These are phyloP conservation scores for Cyclocybe cylindracea DNA, from an alignment of 768 basidiomycete genomes.

Conservation along the genomic window DNA sequence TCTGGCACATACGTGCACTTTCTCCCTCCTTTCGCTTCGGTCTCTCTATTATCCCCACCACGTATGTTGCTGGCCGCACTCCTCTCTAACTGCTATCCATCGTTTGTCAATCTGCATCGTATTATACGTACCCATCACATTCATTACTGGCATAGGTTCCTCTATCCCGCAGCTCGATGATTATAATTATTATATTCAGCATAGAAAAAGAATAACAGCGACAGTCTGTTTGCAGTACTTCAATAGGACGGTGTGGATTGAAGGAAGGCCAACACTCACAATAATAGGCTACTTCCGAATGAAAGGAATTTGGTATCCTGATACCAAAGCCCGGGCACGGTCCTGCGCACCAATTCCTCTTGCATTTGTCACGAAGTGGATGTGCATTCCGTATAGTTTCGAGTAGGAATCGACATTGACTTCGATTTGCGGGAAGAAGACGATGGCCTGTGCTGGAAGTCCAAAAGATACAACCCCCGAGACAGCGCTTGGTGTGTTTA, in stretches of 20 bases:
- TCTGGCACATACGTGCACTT: background rate
- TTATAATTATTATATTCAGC: background rate
- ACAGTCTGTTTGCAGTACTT: background rate
- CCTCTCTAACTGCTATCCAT: slow-evolving; percentile 10
- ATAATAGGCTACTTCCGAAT: slow-evolving; percentile 35
- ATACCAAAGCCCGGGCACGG: slow-evolving; percentile 80
- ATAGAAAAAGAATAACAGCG: slow-evolving; percentile 6
- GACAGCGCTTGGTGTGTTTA: slow-evolving; percentile 74
- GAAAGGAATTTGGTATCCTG: slow-evolving; percentile 94
- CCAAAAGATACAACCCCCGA: slow-evolving; percentile 91
- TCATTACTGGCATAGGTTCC: background rate
- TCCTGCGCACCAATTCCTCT: slow-evolving; percentile 89
- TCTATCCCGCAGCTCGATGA: background rate
- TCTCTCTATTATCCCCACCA: background rate
- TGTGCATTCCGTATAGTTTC: slow-evolving; percentile 84
- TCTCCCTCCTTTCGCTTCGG: background rate
- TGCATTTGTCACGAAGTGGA: slow-evolving; percentile 91
- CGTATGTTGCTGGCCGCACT: background rate
- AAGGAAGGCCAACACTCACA: slow-evolving; percentile 13
- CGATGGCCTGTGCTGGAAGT: slow-evolving; percentile 80
- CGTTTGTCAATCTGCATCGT: slow-evolving; percentile 8
- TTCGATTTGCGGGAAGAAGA: slow-evolving; percentile 94
- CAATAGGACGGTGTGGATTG: no score
- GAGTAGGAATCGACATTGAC: slow-evolving; percentile 92
- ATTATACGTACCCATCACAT: slow-evolving; percentile 8